Evolutionary conservation across 257 asterid genomes (phyloP), one percentile per base, ranked within the genome.

Genomic region (Solanum chiquidenum): DNA sequence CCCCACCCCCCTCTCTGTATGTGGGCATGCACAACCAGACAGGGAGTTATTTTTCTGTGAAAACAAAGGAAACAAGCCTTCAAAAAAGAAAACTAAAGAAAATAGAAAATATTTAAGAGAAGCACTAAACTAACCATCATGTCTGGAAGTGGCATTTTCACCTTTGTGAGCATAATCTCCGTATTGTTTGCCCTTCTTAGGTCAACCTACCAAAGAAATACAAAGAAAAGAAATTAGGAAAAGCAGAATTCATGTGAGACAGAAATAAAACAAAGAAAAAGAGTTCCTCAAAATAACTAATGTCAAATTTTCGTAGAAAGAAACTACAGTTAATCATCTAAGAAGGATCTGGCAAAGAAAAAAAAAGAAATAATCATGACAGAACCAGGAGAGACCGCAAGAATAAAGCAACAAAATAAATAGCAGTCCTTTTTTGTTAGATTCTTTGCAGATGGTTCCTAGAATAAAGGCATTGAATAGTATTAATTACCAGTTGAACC

Each of bases 91-190:
- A 77, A 44, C 27, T 18, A 42, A 42, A 79, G 84, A 44, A 79
- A 79, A 46, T 38, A 35, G 29, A 86, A 35, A 37, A 44, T 27
- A 34, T 69, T 40, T 38, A 66, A 27, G 20, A 69, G 62, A 69
- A 86, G 69, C 33, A 86, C 52, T 18, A 69, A 69, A 90, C 96
- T 92, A 91, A 97, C 99, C 99, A 96, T 92, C 98, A 97, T 96
- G 92, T 97, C 99, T 73, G 99, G 98, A 92, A 97, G 99, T 87
- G 99, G 99, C 98, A 97, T 97, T 92, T 97, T 97, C 90, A 97
- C 99, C 90, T 97, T 97, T 42, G 99, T 96, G 86, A 97, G 98
- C 99, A 97, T 97, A 90, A 97, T 97, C 90, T 97, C 99, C 40
- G 99, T 96, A 91, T 97, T 97, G 90, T 96, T 94, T 87, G 98